These are phyloP conservation scores for Rubia peregrina DNA, from an alignment of 305 asterid species.

Conservation along the genomic window DNA sequence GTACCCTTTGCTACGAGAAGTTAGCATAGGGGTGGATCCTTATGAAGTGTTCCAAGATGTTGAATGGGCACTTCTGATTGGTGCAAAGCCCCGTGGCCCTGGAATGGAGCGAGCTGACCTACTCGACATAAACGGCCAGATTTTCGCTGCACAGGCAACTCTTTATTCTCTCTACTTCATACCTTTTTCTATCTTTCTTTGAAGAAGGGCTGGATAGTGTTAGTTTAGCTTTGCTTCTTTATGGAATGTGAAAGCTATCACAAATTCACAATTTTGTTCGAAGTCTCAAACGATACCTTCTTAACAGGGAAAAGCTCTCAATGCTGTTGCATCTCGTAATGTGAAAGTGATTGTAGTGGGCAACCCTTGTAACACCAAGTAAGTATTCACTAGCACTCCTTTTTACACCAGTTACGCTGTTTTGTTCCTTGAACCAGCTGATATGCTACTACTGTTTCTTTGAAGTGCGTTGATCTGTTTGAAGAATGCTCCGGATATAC, in stretches of 20 bases:
- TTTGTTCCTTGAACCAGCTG: slow-evolving; percentile 23
- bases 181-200: background rate
- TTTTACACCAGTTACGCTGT: background rate
- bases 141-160: slow-evolving; percentile 75
- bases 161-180: background rate
- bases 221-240: background rate
- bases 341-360: slow-evolving; percentile 96
- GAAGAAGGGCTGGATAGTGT: background rate
- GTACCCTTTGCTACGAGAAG: slow-evolving; percentile 91
- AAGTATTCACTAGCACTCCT: slow-evolving; percentile 18
- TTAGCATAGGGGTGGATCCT: slow-evolving; percentile 85
- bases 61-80: slow-evolving; percentile 97
- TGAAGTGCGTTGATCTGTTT: slow-evolving; percentile 93
- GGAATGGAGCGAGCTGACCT: slow-evolving; percentile 92
- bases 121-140: slow-evolving; percentile 89
- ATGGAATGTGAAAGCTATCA: background rate
- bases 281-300: background rate
- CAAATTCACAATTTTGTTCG: background rate
- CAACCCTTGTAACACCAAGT: slow-evolving; percentile 99
- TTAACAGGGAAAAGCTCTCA: slow-evolving; percentile 92
- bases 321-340: slow-evolving; percentile 85
- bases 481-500: slow-evolving; percentile 94
- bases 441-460: slow-evolving; percentile 25
- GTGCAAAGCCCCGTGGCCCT: slow-evolving; percentile 99
- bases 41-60: slow-evolving; percentile 92